Evolutionary conservation across 1,284 basidiomycete genomes (phyloP), one percentile per base, ranked within the genome.

Genomic region (Peniophora sp.): DNA sequence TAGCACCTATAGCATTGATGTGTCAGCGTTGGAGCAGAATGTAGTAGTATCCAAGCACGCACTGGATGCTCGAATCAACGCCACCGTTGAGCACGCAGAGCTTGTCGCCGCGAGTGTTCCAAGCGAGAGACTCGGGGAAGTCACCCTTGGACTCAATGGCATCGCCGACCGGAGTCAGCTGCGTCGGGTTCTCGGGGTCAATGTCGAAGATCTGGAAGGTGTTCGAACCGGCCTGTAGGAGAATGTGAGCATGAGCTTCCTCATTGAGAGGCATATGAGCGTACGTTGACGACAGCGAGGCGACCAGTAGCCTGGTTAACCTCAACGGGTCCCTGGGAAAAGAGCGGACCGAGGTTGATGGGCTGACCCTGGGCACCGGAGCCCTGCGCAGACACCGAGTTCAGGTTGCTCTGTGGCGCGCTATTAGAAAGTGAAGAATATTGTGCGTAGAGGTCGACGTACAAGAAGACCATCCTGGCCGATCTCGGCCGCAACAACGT

Each of bases 1-100:
- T 66, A 78, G 63, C 76, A 76, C 51, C 73, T 75, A 52, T 9
- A 49, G 34, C 10, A 18, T 50, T 24, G 48, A 47, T 41, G 27
- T 6, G 27, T 32, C 5, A 32, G 5, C 6, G 27, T 12, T 12
- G 27, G 12, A 12, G 27, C 6, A 32, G 27, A 12, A 32, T 32
- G 6, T 5, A 12, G 27, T 12, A 32, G n/a, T n/a, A n/a, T n/a
- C 12, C 27, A 12, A 12, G 27, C 27, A 45, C 17, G 10, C 20
- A 45, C 43, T 45, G 43, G 9, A 45, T 20, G 22, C 43, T 24
- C n/a, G 15, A 20, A 20, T 20, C 14, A 15, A 22, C 43, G n/a
- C 43, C 43, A n/a, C 43, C 23, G 43, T 45, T 45, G n/a, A 45
- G 14, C 20, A 45, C 43, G 43, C 43, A 45, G 10, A 45, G 43